These are phyloP conservation scores for Achaetomiella virescens DNA, from an alignment of 495 filamentous ascomycete species.

Conservation along the genomic window DNA sequence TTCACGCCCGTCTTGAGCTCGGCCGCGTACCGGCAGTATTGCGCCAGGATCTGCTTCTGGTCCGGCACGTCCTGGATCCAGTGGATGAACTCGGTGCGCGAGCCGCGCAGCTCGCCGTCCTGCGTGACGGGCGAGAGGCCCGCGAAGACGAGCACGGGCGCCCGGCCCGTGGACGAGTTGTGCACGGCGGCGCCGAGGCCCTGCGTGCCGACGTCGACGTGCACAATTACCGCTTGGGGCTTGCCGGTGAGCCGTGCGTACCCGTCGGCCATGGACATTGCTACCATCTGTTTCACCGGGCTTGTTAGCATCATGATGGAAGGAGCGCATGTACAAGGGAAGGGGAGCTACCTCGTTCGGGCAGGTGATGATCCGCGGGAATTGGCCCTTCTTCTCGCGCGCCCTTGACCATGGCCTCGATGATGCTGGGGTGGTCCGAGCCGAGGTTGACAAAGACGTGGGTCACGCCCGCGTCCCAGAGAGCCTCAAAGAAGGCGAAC, in stretches of 20 bases:
- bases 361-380: conserved; percentile 86
- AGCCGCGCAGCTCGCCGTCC: conserved; percentile 85
- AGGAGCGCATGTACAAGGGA: neutral
- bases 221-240: conserved; percentile 88
- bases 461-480: conserved; percentile 86
- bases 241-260: conserved; percentile 82
- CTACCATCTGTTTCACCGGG: conserved; percentile 89
- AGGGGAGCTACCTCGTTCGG: conserved; percentile 65
- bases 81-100: conserved; percentile 90
- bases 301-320: conserved; percentile 8
- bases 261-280: conserved; percentile 93
- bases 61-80: conserved; percentile 98
- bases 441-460: conserved; percentile 94
- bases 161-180: conserved; percentile 80
- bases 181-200: conserved; percentile 83
- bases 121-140: conserved; percentile 84
- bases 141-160: conserved; percentile 85
- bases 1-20: conserved; percentile 91
- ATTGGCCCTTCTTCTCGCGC: conserved; percentile 59
- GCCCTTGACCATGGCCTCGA: conserved; percentile 94
- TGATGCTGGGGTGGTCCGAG: conserved; percentile 86
- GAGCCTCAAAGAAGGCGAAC: conserved; percentile 87
- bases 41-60: conserved; percentile 82
- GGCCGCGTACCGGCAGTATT: conserved; percentile 89
- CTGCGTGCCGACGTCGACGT: conserved; percentile 95